phyloP scores from a whole-genome alignment of 169 alveolate species.

The Amoebophrya sp. region DNA sequence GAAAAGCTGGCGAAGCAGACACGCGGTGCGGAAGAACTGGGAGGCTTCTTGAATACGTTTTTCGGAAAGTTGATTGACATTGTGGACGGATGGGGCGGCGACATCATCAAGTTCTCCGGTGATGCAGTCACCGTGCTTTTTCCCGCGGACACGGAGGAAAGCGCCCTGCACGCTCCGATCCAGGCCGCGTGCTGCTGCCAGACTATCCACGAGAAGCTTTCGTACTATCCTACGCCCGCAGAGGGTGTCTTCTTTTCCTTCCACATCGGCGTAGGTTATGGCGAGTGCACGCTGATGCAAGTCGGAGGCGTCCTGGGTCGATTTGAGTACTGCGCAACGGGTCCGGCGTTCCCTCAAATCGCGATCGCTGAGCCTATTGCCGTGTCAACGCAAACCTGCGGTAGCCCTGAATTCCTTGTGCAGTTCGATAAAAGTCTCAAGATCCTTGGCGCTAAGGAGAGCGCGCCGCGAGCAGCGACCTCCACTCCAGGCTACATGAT shows the following conservation, averaged over 20 bases:
- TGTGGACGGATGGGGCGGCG: background rate
- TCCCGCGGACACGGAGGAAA: no score
- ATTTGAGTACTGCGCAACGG: background rate
- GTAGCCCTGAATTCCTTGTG: background rate
- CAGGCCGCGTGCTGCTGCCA: background rate
- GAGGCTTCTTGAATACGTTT: background rate
- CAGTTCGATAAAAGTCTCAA: background rate
- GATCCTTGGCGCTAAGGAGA: background rate
- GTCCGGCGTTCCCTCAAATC: background rate
- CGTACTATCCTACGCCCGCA: background rate
- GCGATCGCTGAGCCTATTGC: background rate
- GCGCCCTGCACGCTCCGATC: no score
- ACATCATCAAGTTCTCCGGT: background rate
- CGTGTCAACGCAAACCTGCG: background rate
- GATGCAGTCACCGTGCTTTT: background rate
- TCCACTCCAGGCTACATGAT: background rate
- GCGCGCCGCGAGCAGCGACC: background rate
- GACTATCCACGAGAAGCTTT: background rate
- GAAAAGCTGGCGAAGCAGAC: background rate
- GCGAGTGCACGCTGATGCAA: background rate
- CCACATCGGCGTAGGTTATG: background rate
- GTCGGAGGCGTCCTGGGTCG: background rate
- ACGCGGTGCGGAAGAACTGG: background rate
- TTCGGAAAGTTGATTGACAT: background rate
- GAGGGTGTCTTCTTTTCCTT: background rate